A percentile compares a stretch with the other conserved stretches of the same genome.
Conservation (phyloP, 257 asterid genomes). For the Echites panduratus region DNA sequence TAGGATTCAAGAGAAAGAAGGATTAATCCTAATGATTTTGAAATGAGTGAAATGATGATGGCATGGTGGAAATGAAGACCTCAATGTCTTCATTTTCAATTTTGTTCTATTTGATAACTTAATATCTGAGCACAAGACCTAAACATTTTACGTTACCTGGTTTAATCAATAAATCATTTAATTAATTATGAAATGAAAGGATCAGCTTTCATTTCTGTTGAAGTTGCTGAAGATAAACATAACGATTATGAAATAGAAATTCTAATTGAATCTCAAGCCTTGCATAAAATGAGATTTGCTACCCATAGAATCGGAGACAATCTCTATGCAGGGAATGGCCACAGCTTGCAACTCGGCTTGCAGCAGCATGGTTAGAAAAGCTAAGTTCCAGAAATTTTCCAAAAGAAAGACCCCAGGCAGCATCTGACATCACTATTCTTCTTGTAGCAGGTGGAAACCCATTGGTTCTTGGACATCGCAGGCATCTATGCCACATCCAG, state of each 20-base stretch:
- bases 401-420: conserved; percentile 75
- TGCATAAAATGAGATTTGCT: conserved; percentile 8
- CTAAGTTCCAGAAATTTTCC: conserved; percentile 78
- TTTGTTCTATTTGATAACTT: background rate
- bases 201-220: background rate
- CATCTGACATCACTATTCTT: conserved; percentile 69
- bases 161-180: background rate
- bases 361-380: conserved; percentile 84
- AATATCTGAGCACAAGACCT: background rate
- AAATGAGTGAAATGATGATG: background rate
- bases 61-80: background rate
- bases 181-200: background rate
- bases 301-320: conserved; percentile 86
- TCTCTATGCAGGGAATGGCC: conserved; percentile 87
- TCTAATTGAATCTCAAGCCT: background rate
- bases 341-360: conserved; percentile 76
- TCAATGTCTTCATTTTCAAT: background rate
- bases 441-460: conserved; percentile 68
- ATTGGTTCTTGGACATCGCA: conserved; percentile 59
- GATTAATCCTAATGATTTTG: background rate
- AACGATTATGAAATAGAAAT: background rate
- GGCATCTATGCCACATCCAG: conserved; percentile 93
- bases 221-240: background rate
- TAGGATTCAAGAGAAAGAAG: background rate
- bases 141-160: background rate